Evolutionary conservation across 1,284 basidiomycete species (phyloP), one percentile per base, ranked within the genome.

Genomic region (Pyrrhoderma lamaoense): DNA sequence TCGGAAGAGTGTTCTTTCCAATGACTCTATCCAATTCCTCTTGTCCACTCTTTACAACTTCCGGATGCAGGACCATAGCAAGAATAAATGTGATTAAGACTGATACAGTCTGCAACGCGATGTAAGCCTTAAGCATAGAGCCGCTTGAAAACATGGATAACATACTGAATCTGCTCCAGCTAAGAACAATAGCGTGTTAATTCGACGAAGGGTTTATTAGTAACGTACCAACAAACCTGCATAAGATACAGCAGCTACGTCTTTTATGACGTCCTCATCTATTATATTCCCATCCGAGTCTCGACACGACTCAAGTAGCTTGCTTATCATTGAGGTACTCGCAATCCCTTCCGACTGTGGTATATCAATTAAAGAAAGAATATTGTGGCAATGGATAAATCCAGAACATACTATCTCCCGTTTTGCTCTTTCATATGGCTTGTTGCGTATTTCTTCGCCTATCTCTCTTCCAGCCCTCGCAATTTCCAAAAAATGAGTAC

Each of bases 391-490:
- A 31, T 11, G 11, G 27, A n/a, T n/a, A 31, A 31, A 31, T 16
- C 3, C 31, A n/a, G 1, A 16, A 49, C 43, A 44, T 39, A 54
- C 56, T 7, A 53, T 44, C 22, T 37, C 46, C 19, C 44, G 25
- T 22, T 59, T 50, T 8, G 49, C 44, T 45, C 53, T 42, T 14
- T 45, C 31, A 23, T 47, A 38, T 1, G 49, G 53, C 16, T 37
- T 34, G 21, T 49, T 16, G 21, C 31, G 42, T 40, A 55, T 56
- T 19, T 19, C 47, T 45, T 18, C 31, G 27, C 46, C 45, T 8
- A 40, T 34, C 18, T 27, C n/a, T 68, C 58, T 76, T 68, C 14
- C 82, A 79, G 45, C 66, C 66, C 14, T 77, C 71, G 38, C 76
- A 75, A 73, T 79, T 72, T 37, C 76, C 69, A 16, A 66, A 59